These are phyloP conservation scores for Verticillium isaacii DNA, from an alignment of 2,329 filamentous ascomycete genomes.

Conservation along the genomic window DNA sequence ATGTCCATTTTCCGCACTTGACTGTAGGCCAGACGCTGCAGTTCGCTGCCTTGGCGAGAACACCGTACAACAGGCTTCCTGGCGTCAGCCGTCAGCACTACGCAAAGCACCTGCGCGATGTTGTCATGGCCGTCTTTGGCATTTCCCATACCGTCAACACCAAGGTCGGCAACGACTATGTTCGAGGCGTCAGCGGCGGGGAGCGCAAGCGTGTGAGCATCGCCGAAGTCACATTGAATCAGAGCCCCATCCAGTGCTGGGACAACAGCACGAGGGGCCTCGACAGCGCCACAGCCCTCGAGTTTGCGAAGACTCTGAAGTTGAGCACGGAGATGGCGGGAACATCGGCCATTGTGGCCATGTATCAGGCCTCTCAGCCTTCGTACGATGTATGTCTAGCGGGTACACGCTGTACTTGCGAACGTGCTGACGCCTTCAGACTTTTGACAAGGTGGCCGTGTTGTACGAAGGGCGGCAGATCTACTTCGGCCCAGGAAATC, in stretches of 20 bases:
- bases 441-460: conserved; percentile 65
- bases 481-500: conserved; percentile 54
- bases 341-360: conserved; percentile 51
- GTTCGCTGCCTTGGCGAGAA: conserved; percentile 58
- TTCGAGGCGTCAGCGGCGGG: conserved; percentile 48
- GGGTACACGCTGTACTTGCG: too few relatives aligned
- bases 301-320: conserved; percentile 55
- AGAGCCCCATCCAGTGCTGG: conserved; percentile 58
- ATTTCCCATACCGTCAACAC: conserved; percentile 57
- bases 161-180: conserved; percentile 56
- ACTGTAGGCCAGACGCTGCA: conserved; percentile 59
- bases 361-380: conserved; percentile 49
- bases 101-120: conserved; percentile 27
- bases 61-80: conserved; percentile 55
- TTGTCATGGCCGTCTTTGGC: conserved; percentile 58
- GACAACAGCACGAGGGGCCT: conserved; percentile 60
- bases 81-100: conserved; percentile 50
- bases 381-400: conserved; percentile 13
- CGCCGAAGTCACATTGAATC: conserved; percentile 51
- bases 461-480: conserved; percentile 65
- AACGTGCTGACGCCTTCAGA: conserved; percentile 5
- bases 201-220: conserved; percentile 65
- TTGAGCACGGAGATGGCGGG: conserved; percentile 52
- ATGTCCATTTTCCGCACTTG: conserved; percentile 61
- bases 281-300: conserved; percentile 56